Conservation (phyloP, 2,329 filamentous ascomycete species). For the Aspergillus thermomutatus region DNA sequence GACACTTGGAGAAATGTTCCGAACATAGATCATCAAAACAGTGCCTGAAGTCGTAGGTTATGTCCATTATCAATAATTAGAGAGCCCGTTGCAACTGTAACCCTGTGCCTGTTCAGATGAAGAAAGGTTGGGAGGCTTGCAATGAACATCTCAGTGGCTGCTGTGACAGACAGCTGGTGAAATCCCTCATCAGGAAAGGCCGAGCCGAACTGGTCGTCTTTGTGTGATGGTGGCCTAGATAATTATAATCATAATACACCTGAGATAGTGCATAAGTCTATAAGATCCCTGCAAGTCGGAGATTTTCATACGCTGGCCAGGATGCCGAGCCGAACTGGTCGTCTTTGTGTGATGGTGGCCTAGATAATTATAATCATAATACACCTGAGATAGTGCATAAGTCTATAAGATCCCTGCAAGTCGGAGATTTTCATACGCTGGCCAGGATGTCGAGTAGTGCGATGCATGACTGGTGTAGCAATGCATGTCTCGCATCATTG, state of each 20-base stretch:
- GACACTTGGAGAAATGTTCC: neutral
- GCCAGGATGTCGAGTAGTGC: slow-evolving; percentile 3
- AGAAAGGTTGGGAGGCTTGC: neutral
- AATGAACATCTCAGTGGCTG: neutral
- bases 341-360: slow-evolving; percentile 1
- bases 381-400: neutral
- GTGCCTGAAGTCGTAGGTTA: neutral
- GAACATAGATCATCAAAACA: neutral
- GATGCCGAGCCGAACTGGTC: slow-evolving; percentile 7
- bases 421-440: slow-evolving; percentile 13
- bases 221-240: slow-evolving; percentile 4
- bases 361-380: neutral
- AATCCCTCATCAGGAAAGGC: neutral
- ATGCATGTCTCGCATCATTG: slow-evolving; percentile 13
- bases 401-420: slow-evolving; percentile 5
- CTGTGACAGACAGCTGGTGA: neutral
- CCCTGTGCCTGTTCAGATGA: neutral
- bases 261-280: neutral
- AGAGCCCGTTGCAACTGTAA: neutral
- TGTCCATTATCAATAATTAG: neutral
- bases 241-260: neutral
- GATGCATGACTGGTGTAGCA: slow-evolving; percentile 1
- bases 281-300: slow-evolving; percentile 12
- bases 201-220: slow-evolving; percentile 8
- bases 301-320: slow-evolving; percentile 8